Evolutionary conservation across 78 protist genomes (phyloP), one percentile per base, ranked within the genome.

Genomic region (Dictyostelium citrinum): DNA sequence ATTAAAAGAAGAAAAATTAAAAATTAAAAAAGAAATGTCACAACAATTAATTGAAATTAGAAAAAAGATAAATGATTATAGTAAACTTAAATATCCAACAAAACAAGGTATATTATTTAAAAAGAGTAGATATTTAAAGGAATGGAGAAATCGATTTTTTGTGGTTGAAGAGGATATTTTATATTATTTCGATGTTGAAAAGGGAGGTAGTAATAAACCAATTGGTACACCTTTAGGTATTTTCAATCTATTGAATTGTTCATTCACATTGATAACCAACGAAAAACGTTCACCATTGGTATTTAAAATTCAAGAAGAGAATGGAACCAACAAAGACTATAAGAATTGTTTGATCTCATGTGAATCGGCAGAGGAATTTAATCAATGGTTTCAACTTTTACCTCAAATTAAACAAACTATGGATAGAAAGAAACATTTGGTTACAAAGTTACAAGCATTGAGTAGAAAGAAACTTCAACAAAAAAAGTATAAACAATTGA

Each of bases 21-120:
- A 5, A 24, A 60, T 2, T 58, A 20, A 60, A 31, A 33, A 70
- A 70, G 22, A 10, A 4, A 33, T 70, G 46, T 70, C 77, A 70
- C 45, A 70, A 33, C 81, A 75, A 75, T 75, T 75, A 41, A 75
- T 35, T 41, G 81, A 75, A 75, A 75, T 75, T 75, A 35, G 58
- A 75, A 75, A 75, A n/a, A 39, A 5, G 6, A 41, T 41, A 39
- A n/a, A 3, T 39, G 31, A 75, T 75, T 22, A 39, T 39, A 41
- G 24, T n/a, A 75, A 75, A 33, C 22, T 75, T 22, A 35, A n/a
- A 22, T 75, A 16, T 22, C 61, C 58, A 41, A 75, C 81, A 0
- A 75, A 39, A 41, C 24, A 55, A 35, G 84, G 84, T 7, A 17
- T 80, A 16, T 16, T 80, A 5, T 55, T 35, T 8, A 80, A 80